Base-by-base conservation (phyloP, 1,284 basidiomycete species). In the Rhodotorula sp. region DNA sequence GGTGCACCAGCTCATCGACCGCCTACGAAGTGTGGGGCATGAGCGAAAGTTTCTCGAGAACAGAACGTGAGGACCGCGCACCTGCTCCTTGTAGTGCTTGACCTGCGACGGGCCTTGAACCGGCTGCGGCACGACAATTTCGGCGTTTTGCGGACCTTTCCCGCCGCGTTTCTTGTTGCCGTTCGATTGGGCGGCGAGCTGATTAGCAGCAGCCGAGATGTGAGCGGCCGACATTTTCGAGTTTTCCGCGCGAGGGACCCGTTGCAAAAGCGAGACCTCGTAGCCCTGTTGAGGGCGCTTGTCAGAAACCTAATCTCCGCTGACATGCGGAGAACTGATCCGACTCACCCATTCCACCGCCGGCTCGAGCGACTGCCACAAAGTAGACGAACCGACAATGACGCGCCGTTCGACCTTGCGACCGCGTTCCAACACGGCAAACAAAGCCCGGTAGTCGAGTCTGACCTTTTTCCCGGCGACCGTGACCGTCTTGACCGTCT, bases 1-100 rank as follows among this genome's bases (percentile, higher is more conserved):
- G 84, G 80, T 93, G 92, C 60, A 94, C 81, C 29, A 94, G 84
- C 81, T 94, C 92, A 79, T 93, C 92, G 5, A 93, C 92, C 20
- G 90, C 91, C 82, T 94, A 91, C 78, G 91, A 90, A 14, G 18
- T 29, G 23, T 5, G 52, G 1, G 12, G 46, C 0, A 21, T 48
- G 0, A 18, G 31, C 1, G 10, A 47, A 12, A 62, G 57, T 23
- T 2, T 20, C 1, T 29, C 5, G 21, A 5, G n/a, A 23, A 15
- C 14, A 34, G 34, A 52, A 39, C 12, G 14, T 12, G 23, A 23
- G 7, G 10, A 23, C 1, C 57, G 20, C 69, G 26, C 59, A 75
- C 73, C 68, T 75, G 74, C 54, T 74, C 73, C 56, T 72, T 74
- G 66, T 56, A 74, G 49, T 65, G 62, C 65, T 74, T 74, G 58